Evolutionary conservation across 148 eudicot genomes (phyloP).

Genomic region (Gaultheria prostrata): DNA sequence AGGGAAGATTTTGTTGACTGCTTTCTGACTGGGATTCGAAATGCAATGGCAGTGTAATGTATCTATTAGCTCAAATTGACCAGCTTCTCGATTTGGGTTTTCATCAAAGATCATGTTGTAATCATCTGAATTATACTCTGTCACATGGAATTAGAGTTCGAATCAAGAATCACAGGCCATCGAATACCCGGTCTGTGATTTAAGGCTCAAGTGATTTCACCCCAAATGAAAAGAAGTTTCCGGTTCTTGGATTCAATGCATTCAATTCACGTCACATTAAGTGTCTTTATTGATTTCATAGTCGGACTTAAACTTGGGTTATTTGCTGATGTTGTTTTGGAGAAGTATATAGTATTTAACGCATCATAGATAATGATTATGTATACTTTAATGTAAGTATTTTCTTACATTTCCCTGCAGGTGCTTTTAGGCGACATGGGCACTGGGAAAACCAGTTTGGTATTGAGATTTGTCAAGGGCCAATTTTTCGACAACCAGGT

Average conservation of each 20-base stretch:
- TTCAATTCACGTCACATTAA: neutral
- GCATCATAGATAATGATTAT: neutral
- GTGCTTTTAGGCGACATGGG: constrained; percentile 53
- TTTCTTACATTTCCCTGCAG: constrained; percentile 20
- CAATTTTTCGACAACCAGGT: constrained; percentile 44
- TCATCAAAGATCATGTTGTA: neutral
- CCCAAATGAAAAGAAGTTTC: neutral
- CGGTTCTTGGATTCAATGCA: neutral
- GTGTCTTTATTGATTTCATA: neutral
- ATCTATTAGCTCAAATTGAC: too few relatives aligned
- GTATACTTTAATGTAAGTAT: neutral
- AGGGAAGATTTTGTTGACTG: too few relatives aligned
- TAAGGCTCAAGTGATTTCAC: neutral
- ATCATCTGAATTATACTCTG: neutral
- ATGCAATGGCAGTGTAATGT: too few relatives aligned
- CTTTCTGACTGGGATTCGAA: too few relatives aligned
- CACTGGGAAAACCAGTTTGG: constrained; percentile 46
- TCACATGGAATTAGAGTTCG: neutral
- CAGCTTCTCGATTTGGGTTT: neutral
- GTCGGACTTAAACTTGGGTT: neutral
- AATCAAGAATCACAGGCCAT: neutral
- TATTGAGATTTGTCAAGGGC: constrained; percentile 41
- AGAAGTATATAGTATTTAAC: neutral
- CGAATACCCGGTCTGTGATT: neutral
- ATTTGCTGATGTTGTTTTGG: too few relatives aligned